Evolutionary conservation across 2,329 filamentous ascomycete species (phyloP).

Genomic region (Microdochium paspali): DNA sequence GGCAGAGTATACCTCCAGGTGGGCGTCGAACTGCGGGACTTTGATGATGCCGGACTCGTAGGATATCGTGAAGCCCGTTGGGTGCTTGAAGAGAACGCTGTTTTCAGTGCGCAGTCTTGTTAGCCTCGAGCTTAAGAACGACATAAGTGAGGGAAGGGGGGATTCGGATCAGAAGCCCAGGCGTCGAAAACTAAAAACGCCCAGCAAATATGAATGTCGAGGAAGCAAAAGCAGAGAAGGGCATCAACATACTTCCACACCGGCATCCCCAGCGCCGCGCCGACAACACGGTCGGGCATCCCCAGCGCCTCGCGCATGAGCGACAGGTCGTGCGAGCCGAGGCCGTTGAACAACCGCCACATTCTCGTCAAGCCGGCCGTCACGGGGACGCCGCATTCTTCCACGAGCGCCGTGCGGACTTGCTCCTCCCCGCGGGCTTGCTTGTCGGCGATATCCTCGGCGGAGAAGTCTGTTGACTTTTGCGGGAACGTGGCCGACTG

Average conservation of each 20-base stretch:
- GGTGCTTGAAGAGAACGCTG: neutral
- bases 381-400: neutral
- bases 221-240: neutral
- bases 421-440: slow-evolving; percentile 2
- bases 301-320: slow-evolving; percentile 45
- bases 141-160: no score
- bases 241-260: neutral
- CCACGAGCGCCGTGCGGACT: neutral
- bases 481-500: slow-evolving; percentile 38
- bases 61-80: slow-evolving; percentile 27
- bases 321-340: slow-evolving; percentile 45
- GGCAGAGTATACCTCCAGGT: slow-evolving; percentile 33
- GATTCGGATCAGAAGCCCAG: no score
- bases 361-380: slow-evolving; percentile 8
- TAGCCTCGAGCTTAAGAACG: no score
- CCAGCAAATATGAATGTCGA: no score
- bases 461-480: slow-evolving; percentile 25
- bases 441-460: slow-evolving; percentile 16
- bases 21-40: slow-evolving; percentile 36
- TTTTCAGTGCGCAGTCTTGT: neutral
- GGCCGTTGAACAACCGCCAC: slow-evolving; percentile 32
- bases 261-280: slow-evolving; percentile 13
- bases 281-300: slow-evolving; percentile 34
- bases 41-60: slow-evolving; percentile 41
- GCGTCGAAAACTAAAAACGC: no score